Evolutionary conservation across 805 yeast species (phyloP), one percentile per base, ranked within the genome.

Genomic region (Ascoidea rubescens): DNA sequence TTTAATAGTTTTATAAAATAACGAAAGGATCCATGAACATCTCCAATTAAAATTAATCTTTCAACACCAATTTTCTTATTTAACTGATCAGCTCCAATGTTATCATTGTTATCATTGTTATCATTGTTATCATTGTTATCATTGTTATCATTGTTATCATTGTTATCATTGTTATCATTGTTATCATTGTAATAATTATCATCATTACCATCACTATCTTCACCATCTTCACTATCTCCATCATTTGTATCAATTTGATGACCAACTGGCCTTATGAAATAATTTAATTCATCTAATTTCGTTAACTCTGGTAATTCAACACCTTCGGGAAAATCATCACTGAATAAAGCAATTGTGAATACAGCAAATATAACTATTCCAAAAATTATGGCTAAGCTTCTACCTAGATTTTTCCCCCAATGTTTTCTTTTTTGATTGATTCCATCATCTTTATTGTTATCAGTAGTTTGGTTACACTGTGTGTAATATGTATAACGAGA

Each of bases 21-120:
- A 5, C 71, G 66, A 59, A 72, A 78, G 58, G 82, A 80, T 1
- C 96, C 97, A 67, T 90, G 98, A 28, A 90, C 78, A 64, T 90
- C 98, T 4, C 98, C 97, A 31, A 90, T 72, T 48, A 88, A 62
- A 4, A 91, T 71, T 14, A 85, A 61, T 54, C 95, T 70, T 12
- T 37, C 43, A 37, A 37, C 14, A 37, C 14, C 14, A 37, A 10
- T 37, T 10, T 37, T 37, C 28, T 76, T 79, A 64, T 90, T 96
- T 43, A 82, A 72, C 3, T 69, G 69, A 21, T 70, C 71, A 61
- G 91, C 97, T 5, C 82, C 80, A 56, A 55, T 55, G 5, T 53
- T 49, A 3, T 43, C 48, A 12, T 54, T 55, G 5, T 51, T 48
- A 10, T 31, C n/a, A 45, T 6, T 44, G n/a, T 50, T 49, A 31